Percentiles rank a stretch among this genome's conserved stretches.
These are phyloP conservation scores for Leishmania guyanensis DNA, from an alignment of 208 protist genomes.

Conservation along the genomic window DNA sequence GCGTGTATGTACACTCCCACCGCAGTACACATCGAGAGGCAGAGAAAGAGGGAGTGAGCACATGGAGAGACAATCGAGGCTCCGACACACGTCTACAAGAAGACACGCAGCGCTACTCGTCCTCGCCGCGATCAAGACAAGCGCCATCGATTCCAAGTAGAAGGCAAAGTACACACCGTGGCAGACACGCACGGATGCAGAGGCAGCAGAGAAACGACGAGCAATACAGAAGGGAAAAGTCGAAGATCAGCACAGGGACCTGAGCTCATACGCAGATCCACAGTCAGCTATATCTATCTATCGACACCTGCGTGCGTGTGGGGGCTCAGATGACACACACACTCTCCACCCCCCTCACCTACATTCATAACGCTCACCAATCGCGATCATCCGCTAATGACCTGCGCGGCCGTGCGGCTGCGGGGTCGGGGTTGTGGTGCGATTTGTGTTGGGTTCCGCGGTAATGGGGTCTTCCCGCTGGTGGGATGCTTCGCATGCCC, in stretches of 20 bases:
- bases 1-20: neutral
- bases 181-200: neutral
- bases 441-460: slow-evolving; percentile 13
- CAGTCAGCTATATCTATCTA: neutral
- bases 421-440: neutral
- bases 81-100: neutral
- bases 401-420: neutral
- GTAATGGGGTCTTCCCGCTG: slow-evolving; percentile 25
- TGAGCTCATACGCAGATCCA: neutral
- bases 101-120: neutral
- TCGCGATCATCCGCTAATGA: neutral
- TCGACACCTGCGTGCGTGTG: neutral
- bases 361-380: neutral
- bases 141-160: neutral
- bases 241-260: neutral
- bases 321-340: neutral
- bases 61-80: neutral
- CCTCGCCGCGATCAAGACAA: neutral
- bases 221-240: neutral
- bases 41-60: neutral
- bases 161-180: neutral
- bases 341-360: neutral
- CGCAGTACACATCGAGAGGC: neutral
- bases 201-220: neutral
- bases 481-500: neutral